Conservation (phyloP, 805 yeast species). For the Metschnikowia kofuensis region DNA sequence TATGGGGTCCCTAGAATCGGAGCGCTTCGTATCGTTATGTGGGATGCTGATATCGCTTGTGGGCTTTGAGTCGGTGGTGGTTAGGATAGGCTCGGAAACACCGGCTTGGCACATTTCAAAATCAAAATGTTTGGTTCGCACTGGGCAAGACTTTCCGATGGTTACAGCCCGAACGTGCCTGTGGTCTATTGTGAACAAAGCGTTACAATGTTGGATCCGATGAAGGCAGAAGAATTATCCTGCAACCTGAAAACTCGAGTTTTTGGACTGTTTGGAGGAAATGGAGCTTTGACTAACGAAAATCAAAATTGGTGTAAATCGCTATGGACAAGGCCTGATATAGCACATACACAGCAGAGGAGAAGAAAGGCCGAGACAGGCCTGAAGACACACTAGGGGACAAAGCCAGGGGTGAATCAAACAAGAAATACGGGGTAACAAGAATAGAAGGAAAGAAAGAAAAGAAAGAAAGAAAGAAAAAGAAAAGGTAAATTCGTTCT, state of each 20-base stretch:
- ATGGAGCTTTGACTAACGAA: neutral
- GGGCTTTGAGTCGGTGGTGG: neutral
- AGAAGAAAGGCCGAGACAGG: constrained; percentile 1
- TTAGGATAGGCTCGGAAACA: neutral
- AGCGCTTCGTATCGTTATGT: neutral
- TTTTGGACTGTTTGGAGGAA: too few species aligned
- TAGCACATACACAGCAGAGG: neutral
- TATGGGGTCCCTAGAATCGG: neutral
- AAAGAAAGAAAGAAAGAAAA: neutral
- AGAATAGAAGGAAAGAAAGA: neutral
- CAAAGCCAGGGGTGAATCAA: neutral
- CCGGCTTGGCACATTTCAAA: neutral
- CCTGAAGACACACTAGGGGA: neutral
- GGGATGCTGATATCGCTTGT: neutral
- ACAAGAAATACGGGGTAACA: neutral
- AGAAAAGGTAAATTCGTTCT: neutral
- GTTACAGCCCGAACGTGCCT: too few species aligned
- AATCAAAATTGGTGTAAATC: neutral
- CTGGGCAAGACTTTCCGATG: neutral
- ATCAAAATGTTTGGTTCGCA: neutral
- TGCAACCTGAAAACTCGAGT: too few species aligned
- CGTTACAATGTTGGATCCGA: too few species aligned
- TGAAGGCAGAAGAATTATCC: too few species aligned
- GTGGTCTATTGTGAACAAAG: too few species aligned
- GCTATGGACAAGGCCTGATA: neutral